Conservation (phyloP, 306 rosid genomes). For the Hippophae gyantsensis region DNA sequence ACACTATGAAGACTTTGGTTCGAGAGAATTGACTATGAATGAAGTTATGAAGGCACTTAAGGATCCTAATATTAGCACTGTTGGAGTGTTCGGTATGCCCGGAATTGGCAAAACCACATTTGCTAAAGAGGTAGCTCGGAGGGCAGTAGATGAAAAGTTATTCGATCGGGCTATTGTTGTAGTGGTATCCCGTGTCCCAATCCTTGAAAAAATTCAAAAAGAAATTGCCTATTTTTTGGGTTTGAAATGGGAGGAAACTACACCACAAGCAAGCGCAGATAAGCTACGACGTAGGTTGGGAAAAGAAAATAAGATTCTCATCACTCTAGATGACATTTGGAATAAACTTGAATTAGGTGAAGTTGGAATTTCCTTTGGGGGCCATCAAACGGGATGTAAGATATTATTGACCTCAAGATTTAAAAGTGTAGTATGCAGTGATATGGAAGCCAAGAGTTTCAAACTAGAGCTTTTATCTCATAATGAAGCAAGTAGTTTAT, state of each 20-base stretch:
- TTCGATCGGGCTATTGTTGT: neutral
- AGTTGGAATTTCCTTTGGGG: neutral
- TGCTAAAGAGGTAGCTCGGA: neutral
- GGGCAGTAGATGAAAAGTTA: neutral
- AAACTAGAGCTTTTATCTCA: neutral
- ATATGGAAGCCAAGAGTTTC: neutral
- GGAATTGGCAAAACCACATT: constrained; percentile 1
- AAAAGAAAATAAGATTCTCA: neutral
- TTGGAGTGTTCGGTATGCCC: neutral
- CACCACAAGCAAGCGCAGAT: neutral
- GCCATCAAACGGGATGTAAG: neutral
- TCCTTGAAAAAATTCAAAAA: neutral
- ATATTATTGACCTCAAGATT: neutral
- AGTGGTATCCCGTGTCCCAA: neutral
- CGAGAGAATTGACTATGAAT: neutral
- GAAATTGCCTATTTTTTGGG: neutral
- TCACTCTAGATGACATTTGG: constrained; percentile 1
- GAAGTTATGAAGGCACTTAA: neutral
- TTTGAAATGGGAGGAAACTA: neutral
- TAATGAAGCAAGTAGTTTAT: neutral
- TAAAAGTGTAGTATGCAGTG: neutral
- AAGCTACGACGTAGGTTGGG: neutral
- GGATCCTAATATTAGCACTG: neutral
- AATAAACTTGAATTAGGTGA: neutral
- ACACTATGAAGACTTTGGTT: no score